phyloP scores from a whole-genome alignment of 1,284 basidiomycete species.

The Phellopilus nigrolimitatus region DNA sequence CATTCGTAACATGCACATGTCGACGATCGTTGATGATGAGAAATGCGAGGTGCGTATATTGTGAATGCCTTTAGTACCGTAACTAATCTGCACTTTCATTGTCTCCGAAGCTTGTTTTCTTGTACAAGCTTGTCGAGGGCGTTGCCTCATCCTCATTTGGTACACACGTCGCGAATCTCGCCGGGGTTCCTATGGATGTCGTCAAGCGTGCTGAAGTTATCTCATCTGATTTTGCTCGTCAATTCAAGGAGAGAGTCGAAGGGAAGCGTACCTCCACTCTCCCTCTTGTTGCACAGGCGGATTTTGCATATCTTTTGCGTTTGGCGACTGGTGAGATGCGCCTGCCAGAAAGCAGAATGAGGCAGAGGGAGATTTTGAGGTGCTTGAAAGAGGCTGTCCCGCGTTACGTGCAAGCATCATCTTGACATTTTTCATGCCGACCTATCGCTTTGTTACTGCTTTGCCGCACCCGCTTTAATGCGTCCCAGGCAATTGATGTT shows the following conservation, averaged over 20 bases:
- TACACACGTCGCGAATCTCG: conserved; percentile 85
- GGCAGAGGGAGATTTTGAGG: conserved; percentile 47
- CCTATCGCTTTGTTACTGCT: neutral
- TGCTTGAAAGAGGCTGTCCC: conserved; percentile 47
- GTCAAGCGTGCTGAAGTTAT: conserved; percentile 84
- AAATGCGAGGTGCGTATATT: conserved; percentile 63
- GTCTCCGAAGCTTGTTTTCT: conserved; percentile 68
- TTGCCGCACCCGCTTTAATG: no score
- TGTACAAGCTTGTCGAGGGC: conserved; percentile 89
- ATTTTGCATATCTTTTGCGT: conserved; percentile 74
- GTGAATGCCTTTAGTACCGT: neutral
- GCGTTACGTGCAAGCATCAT: conserved; percentile 12
- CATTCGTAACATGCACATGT: conserved; percentile 92
- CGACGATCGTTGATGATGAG: conserved; percentile 86
- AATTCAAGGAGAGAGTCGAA: conserved; percentile 76
- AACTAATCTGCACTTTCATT: conserved; percentile 11
- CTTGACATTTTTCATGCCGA: neutral
- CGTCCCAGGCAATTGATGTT: no score
- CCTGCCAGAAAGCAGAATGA: conserved; percentile 49
- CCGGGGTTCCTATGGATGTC: conserved; percentile 75
- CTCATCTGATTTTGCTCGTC: conserved; percentile 82
- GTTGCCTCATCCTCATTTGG: conserved; percentile 91
- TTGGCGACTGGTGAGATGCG: conserved; percentile 46
- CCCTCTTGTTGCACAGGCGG: conserved; percentile 77
- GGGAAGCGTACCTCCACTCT: conserved; percentile 60